These are phyloP conservation scores for Zygoascus hellenicus DNA, from an alignment of 1,139 yeast genomes.

Conservation along the genomic window DNA sequence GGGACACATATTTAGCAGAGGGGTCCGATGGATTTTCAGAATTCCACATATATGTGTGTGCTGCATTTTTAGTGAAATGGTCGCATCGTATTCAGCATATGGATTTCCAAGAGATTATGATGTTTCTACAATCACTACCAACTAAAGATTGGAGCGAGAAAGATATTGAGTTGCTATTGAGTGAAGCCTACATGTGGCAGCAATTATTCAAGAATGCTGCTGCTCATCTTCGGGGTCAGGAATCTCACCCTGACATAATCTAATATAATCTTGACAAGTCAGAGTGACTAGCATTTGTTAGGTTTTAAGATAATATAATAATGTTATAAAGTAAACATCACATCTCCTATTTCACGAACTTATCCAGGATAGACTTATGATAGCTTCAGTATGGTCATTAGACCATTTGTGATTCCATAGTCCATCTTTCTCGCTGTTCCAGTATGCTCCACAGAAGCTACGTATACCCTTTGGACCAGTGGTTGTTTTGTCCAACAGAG, in stretches of 20 bases:
- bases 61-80: constrained; percentile 92
- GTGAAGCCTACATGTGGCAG: constrained; percentile 98
- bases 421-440: constrained; percentile 35
- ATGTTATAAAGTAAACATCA: neutral
- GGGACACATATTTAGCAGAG: constrained; percentile 95
- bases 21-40: constrained; percentile 83
- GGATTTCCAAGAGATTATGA: constrained; percentile 92
- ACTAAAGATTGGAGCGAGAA: constrained; percentile 80
- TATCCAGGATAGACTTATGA: constrained; percentile 34
- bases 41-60: constrained; percentile 95
- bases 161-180: constrained; percentile 83
- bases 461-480: constrained; percentile 28
- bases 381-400: constrained; percentile 20
- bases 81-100: constrained; percentile 67
- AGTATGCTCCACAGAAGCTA: constrained; percentile 29
- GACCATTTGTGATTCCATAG: constrained; percentile 30
- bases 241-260: neutral
- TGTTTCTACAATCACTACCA: constrained; percentile 85
- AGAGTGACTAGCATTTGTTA: no score
- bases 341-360: neutral
- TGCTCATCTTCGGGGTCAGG: constrained; percentile 33
- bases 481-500: constrained; percentile 24
- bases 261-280: neutral
- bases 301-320: neutral
- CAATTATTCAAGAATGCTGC: constrained; percentile 82